Conservation (phyloP, 345 rosid genomes). For the Hirschfeldia incana region DNA sequence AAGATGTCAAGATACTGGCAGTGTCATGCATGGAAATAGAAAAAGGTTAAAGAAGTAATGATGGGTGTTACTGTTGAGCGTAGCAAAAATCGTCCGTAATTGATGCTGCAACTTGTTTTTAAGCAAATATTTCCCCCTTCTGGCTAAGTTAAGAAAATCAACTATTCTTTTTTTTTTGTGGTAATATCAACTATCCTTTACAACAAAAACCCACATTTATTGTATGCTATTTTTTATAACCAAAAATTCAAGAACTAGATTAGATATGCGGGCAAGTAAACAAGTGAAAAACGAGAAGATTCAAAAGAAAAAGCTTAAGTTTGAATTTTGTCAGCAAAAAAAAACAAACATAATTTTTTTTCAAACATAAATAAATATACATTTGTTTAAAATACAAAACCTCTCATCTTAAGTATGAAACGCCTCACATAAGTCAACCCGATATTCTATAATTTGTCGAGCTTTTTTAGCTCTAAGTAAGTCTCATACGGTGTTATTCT, state of each 20-base stretch:
- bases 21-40: slow-evolving; percentile 9
- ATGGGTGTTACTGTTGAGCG: slow-evolving; percentile 24
- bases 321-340: slow-evolving; percentile 20
- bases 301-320: background rate
- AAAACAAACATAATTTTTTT: too few relatives aligned
- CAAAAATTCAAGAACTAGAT: background rate
- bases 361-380: background rate
- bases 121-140: slow-evolving; percentile 7
- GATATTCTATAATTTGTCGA: background rate
- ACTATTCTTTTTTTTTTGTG: background rate
- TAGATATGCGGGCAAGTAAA: background rate
- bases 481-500: background rate
- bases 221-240: background rate
- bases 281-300: background rate
- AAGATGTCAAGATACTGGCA: background rate
- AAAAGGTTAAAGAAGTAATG: slow-evolving; percentile 20
- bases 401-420: background rate
- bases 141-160: background rate
- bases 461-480: background rate
- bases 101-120: slow-evolving; percentile 24
- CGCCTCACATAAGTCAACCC: slow-evolving; percentile 30
- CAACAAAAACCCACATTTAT: background rate
- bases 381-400: background rate
- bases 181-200: background rate
- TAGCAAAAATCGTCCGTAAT: slow-evolving; percentile 22